Conservation (phyloP, 2,329 filamentous ascomycete genomes). For the Neophaeococcomyces mojaviensis region DNA sequence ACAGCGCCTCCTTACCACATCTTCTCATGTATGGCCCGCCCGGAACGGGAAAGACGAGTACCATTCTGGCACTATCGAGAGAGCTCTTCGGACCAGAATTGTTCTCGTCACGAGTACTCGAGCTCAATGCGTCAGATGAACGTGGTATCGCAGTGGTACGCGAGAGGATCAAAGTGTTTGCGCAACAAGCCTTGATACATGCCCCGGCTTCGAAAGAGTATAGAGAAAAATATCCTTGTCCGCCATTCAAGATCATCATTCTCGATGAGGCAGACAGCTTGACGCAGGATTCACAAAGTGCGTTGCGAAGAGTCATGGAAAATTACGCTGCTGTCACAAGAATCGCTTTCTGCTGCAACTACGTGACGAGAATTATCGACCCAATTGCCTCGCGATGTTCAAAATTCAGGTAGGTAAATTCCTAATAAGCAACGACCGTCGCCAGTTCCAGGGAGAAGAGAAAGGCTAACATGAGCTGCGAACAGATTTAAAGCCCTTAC, state of each 20-base stretch:
- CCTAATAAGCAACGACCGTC: too few species aligned
- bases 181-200: slow-evolving; percentile 32
- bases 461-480: background rate
- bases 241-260: slow-evolving; percentile 98
- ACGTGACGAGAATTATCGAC: slow-evolving; percentile 96
- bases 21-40: slow-evolving; percentile 99
- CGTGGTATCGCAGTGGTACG: slow-evolving; percentile 94
- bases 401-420: slow-evolving; percentile 56
- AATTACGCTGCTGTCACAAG: slow-evolving; percentile 93
- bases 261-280: slow-evolving; percentile 94
- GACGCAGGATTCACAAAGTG: slow-evolving; percentile 96
- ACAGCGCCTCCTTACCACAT: slow-evolving; percentile 94
- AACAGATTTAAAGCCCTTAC: slow-evolving; percentile 86
- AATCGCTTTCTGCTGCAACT: slow-evolving; percentile 97
- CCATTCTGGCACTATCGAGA: slow-evolving; percentile 91
- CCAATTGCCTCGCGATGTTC: slow-evolving; percentile 86
- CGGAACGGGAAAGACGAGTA: slow-evolving; percentile 95
- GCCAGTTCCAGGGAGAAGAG: too few species aligned
- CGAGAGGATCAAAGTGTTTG: slow-evolving; percentile 97
- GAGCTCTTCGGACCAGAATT: slow-evolving; percentile 95
- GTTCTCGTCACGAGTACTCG: slow-evolving; percentile 87
- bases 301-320: slow-evolving; percentile 93
- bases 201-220: slow-evolving; percentile 35
- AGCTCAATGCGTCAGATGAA: slow-evolving; percentile 98
- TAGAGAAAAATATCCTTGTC: slow-evolving; percentile 67